Evolutionary conservation across 2,329 filamentous ascomycete species (phyloP).

Genomic region (Ilyonectria destructans): DNA sequence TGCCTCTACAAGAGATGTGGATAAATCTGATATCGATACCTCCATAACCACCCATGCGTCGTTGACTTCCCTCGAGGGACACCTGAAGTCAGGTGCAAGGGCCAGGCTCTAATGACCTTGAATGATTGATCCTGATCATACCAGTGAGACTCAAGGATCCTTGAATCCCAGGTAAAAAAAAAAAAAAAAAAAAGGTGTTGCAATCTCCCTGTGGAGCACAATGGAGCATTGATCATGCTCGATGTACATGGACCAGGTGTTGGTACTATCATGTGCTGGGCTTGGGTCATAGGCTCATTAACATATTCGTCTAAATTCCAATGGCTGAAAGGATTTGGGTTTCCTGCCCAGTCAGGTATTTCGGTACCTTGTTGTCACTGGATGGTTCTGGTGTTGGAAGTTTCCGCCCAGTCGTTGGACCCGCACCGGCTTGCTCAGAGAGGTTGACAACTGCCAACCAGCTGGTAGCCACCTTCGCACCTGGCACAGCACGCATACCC

Average conservation of each 20-base stretch:
- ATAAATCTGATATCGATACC: neutral
- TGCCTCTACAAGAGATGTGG: too few species aligned
- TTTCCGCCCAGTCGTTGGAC: neutral
- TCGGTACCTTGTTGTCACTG: too few species aligned
- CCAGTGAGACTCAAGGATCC: neutral
- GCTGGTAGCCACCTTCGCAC: slow-evolving; percentile 17
- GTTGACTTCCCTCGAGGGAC: neutral
- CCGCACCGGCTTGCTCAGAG: neutral
- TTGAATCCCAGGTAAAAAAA: too few species aligned
- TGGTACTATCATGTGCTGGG: neutral
- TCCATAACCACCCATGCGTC: too few species aligned
- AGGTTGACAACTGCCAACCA: slow-evolving; percentile 30
- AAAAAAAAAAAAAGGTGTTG: neutral
- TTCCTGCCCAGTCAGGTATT: neutral
- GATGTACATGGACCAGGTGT: neutral
- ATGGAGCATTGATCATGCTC: neutral
- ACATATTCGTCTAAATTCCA: neutral
- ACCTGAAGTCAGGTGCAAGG: neutral
- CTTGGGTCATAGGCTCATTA: neutral
- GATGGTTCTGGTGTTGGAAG: neutral
- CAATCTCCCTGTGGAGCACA: neutral
- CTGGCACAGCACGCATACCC: slow-evolving; percentile 6
- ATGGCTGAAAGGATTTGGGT: neutral
- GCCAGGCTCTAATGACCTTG: neutral
- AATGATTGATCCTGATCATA: neutral